Evolutionary conservation across 164 flowering plant species (phyloP).

Genomic region (Umbilicus rupestris): DNA sequence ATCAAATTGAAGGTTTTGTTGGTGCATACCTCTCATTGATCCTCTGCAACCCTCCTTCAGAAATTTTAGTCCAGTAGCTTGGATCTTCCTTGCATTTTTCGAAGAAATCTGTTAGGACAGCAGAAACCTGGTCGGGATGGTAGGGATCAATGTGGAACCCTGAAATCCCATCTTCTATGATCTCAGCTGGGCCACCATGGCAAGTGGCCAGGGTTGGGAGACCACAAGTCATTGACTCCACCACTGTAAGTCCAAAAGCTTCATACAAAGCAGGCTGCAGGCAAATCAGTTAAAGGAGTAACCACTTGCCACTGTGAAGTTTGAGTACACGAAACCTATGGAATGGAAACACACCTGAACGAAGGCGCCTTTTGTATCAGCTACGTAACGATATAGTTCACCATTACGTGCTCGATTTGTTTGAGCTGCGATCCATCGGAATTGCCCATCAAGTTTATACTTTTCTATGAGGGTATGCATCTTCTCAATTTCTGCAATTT

Average conservation of each 20-base stretch:
- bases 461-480: constrained; percentile 71
- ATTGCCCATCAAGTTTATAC: constrained; percentile 67
- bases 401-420: constrained; percentile 84
- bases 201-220: constrained; percentile 96
- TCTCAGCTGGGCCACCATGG: constrained; percentile 97
- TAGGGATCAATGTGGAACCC: constrained; percentile 96
- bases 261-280: constrained; percentile 91
- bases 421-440: constrained; percentile 82
- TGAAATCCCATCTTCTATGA: constrained; percentile 78
- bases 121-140: constrained; percentile 70
- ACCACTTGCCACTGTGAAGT: neutral
- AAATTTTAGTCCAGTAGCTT: constrained; percentile 58
- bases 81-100: constrained; percentile 50
- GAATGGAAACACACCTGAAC: constrained; percentile 51
- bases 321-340: neutral
- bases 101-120: constrained; percentile 51
- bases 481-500: constrained; percentile 81
- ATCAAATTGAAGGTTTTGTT: neutral
- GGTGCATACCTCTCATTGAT: constrained; percentile 79
- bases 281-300: neutral
- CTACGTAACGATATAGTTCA: constrained; percentile 89
- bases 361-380: constrained; percentile 80
- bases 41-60: constrained; percentile 53
- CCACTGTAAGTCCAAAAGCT: constrained; percentile 96
- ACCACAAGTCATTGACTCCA: constrained; percentile 97